Percentiles rank a stretch among this genome's conserved stretches.
Conservation (phyloP, 1,284 basidiomycete genomes). For the Cryptococcus neoformans region DNA sequence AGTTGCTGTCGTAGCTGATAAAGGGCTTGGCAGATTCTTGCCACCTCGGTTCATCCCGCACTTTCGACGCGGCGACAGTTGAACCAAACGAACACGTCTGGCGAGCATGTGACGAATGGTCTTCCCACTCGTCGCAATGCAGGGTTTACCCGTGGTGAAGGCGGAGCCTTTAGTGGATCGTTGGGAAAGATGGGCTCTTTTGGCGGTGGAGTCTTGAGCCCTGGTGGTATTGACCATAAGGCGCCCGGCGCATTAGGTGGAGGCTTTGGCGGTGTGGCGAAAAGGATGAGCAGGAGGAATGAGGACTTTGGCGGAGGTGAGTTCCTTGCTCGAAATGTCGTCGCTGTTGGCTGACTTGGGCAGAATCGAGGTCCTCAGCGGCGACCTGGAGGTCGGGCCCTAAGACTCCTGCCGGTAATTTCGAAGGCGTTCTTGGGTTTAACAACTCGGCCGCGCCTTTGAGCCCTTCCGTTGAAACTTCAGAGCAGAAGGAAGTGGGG, state of each 20-base stretch:
- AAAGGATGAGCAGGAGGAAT: conserved; percentile 21
- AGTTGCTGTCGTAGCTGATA: not conserved
- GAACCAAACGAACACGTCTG: conserved; percentile 10
- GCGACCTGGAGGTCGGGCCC: conserved; percentile 38
- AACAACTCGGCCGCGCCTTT: conserved; percentile 3
- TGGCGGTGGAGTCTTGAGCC: conserved; percentile 20
- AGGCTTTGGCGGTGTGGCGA: conserved; percentile 43
- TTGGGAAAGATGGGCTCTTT: conserved; percentile 33
- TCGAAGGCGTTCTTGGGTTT: conserved; percentile 49
- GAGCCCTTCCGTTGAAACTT: conserved; percentile 5
- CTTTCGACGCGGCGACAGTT: conserved; percentile 25
- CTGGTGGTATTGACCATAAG: conserved; percentile 20
- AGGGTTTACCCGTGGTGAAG: conserved; percentile 16
- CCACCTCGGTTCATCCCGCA: conserved; percentile 37
- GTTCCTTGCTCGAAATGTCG: not conserved
- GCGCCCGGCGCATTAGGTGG: conserved; percentile 39
- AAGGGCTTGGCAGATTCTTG: conserved; percentile 26
- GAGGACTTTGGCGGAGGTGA: conserved; percentile 20
- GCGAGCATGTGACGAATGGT: conserved; percentile 12
- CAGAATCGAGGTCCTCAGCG: conserved; percentile 20
- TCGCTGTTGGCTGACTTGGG: not conserved
- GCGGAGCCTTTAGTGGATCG: conserved; percentile 31
- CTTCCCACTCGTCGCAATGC: conserved; percentile 17
- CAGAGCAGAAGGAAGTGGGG: conserved; percentile 30
- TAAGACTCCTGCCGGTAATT: conserved; percentile 33